Evolutionary conservation across 2,329 filamentous ascomycete genomes (phyloP).

Genomic region (Cercospora zeina): DNA sequence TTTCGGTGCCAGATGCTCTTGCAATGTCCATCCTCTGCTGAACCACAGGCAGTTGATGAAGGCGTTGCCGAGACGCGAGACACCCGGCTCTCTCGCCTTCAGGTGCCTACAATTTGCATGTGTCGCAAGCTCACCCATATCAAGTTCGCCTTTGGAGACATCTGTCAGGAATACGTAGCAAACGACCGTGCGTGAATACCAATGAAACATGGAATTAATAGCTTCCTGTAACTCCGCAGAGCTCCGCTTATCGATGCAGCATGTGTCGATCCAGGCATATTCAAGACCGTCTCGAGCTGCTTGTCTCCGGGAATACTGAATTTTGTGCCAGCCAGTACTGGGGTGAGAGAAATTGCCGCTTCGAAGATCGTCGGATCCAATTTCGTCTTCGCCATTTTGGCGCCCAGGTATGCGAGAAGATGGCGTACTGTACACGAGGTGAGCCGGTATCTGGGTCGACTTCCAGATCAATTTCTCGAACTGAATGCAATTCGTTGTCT

Average conservation of each 20-base stretch:
- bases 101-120: neutral
- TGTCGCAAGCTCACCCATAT: neutral
- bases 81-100: neutral
- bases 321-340: neutral
- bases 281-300: neutral
- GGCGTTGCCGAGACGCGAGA: neutral
- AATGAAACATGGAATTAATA: neutral
- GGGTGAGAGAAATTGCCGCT: neutral
- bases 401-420: slow-evolving; percentile 9
- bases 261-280: slow-evolving; percentile 7
- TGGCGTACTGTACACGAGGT: neutral
- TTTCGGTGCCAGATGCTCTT: slow-evolving; percentile 2
- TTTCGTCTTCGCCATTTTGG: slow-evolving; percentile 1
- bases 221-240: slow-evolving; percentile 6
- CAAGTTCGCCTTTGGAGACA: neutral
- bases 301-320: neutral
- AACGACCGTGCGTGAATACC: neutral
- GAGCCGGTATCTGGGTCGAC: neutral
- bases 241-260: slow-evolving; percentile 8
- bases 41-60: neutral
- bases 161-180: slow-evolving; percentile 7
- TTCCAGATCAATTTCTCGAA: neutral
- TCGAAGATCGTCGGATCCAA: neutral
- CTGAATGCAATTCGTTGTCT: neutral
- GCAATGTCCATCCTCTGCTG: neutral